Evolutionary conservation across 2,329 filamentous ascomycete genomes (phyloP).

Genomic region (Aspergillus fijiensis): DNA sequence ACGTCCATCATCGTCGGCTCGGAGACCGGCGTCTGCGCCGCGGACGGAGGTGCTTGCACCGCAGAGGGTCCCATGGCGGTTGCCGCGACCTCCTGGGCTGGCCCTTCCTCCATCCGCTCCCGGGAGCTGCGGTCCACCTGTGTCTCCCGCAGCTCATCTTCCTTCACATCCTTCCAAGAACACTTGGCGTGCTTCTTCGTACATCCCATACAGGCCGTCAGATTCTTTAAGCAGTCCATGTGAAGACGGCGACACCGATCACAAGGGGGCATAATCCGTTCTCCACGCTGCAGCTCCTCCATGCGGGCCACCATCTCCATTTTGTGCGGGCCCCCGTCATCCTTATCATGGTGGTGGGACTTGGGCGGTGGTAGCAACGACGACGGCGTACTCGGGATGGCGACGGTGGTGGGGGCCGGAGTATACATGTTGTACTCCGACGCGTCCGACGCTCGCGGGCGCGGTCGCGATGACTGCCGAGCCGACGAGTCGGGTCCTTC

Average conservation of each 20-base stretch:
- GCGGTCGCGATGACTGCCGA: conserved; percentile 31
- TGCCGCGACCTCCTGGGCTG: conserved; percentile 14
- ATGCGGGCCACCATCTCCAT: conserved; percentile 70
- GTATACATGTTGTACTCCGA: conserved; percentile 43
- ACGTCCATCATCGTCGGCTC: conserved; percentile 6
- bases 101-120: conserved; percentile 18
- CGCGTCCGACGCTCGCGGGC: conserved; percentile 35
- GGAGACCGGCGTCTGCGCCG: conserved; percentile 11
- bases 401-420: conserved; percentile 47
- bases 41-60: conserved; percentile 9
- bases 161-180: conserved; percentile 76
- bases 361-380: conserved; percentile 52
- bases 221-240: conserved; percentile 79
- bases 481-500: conserved; percentile 27
- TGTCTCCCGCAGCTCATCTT: conserved; percentile 59
- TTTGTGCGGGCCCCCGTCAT: conserved; percentile 60
- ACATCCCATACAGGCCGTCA: conserved; percentile 82
- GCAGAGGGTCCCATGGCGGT: conserved; percentile 8
- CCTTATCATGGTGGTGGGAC: conserved; percentile 49
- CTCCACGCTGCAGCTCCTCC: conserved; percentile 71
- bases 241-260: conserved; percentile 78
- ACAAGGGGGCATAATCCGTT: conserved; percentile 76
- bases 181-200: conserved; percentile 90
- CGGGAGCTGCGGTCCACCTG: conserved; percentile 20
- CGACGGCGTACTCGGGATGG: conserved; percentile 56